Conservation (phyloP, 164 flowering plant genomes). For the Buxus sempervirens region DNA sequence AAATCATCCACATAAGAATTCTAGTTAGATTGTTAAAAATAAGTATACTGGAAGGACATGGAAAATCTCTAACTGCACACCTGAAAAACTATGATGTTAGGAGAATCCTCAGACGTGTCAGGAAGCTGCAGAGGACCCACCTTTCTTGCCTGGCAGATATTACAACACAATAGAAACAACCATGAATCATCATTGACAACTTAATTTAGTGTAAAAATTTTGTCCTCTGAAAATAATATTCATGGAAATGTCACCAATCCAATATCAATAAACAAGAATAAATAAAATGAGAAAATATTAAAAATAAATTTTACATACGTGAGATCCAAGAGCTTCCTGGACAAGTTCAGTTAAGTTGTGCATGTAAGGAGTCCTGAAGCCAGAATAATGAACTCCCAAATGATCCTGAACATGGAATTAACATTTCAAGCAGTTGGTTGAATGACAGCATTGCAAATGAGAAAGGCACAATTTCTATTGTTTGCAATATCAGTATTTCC, state of each 20-base stretch:
- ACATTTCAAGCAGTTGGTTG: background rate
- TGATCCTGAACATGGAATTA: constrained; percentile 54
- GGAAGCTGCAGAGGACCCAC: constrained; percentile 63
- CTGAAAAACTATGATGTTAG: constrained; percentile 86
- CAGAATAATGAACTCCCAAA: constrained; percentile 74
- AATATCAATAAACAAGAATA: background rate
- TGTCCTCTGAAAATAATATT: constrained; percentile 4
- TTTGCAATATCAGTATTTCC: too few species aligned
- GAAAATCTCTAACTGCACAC: constrained; percentile 25
- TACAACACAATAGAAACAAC: background rate
- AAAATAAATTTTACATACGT: constrained; percentile 33
- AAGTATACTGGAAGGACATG: too few species aligned
- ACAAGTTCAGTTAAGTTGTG: constrained; percentile 92
- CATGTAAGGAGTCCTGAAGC: constrained; percentile 73
- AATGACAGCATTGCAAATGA: constrained; percentile 3
- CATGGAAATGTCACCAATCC: background rate
- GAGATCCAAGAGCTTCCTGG: constrained; percentile 54
- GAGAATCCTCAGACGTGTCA: constrained; percentile 54
- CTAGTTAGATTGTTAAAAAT: too few species aligned
- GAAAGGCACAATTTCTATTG: background rate
- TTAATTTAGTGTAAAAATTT: too few species aligned
- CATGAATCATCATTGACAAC: background rate
- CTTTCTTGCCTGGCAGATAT: constrained; percentile 47
- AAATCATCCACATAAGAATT: too few species aligned
- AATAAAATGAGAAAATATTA: background rate